Evolutionary conservation across 805 yeast genomes (phyloP), one percentile per base, ranked within the genome.

Genomic region (Dipodascus geniculatus): DNA sequence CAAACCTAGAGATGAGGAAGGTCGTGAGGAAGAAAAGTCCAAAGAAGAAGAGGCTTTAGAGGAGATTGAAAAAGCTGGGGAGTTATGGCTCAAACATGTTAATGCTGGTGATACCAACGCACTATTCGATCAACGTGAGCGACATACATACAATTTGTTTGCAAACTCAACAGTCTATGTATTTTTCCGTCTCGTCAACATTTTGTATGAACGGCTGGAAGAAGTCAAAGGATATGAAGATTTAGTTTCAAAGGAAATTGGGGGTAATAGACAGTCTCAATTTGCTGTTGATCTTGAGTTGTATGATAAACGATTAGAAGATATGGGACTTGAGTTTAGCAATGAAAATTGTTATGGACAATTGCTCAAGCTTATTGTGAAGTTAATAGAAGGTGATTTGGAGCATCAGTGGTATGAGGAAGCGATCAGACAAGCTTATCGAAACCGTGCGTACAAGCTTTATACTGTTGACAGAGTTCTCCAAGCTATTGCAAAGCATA

Each of bases 351-450:
- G 68, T 50, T 93, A 93, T 67, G 71, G 75, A 35, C 96, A 91
- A 68, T 78, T 88, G n/a, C 72, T 93, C 55, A 74, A 72, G 2
- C 74, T 93, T 54, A 80, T 95, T 55, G 87, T 81, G 59, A 79
- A 81, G 58, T 73, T 88, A 51, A 84, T 93, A 58, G 93, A 87
- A 59, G 96, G 96, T 24, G 93, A 88, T 38, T 71, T 93, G 50
- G 99, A 93, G 64, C 95, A 87, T 58, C 93, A 85, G 68, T 83
- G 89, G 85, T 95, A 86, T 67, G 99, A 93, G 71, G 99, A 93
- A 68, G 79, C 96, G 17, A 71, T 93, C 55, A 87, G 99, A 58
- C 97, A 91, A 73, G 96, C 95, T 0, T 93, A 86, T 72, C 80
- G 93, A 63, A 93, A 91, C 70, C 84, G 83, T 57, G 99, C 98